Percentiles rank a stretch among this genome's conserved stretches.
phyloP scores from a whole-genome alignment of 208 protist genomes.

The Histomonas meleagridis region DNA sequence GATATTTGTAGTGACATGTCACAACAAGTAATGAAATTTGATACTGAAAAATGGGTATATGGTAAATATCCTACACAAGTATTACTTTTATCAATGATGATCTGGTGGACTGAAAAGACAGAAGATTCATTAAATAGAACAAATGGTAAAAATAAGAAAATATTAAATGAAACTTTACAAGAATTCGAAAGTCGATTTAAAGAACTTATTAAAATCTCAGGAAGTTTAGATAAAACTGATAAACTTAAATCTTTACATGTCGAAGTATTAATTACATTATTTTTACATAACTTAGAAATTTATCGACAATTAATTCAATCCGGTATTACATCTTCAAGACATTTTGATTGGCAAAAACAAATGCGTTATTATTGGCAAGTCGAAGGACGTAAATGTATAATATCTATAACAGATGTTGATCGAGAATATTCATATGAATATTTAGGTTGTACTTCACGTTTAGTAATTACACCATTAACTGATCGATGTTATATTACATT shows the following conservation, averaged over 20 bases:
- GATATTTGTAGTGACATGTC: conserved; percentile 5
- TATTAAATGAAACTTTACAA: not conserved
- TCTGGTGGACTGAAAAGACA: conserved; percentile 1
- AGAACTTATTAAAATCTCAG: not conserved
- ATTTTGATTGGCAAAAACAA: conserved; percentile 70
- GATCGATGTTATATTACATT: conserved; percentile 66
- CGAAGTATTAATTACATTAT: conserved; percentile 5
- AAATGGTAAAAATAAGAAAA: conserved; percentile 5
- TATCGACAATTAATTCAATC: not conserved
- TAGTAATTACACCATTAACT: conserved; percentile 69
- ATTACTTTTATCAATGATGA: conserved; percentile 42
- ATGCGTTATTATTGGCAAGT: conserved; percentile 64
- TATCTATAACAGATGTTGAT: conserved; percentile 61
- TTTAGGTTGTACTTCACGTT: conserved; percentile 61
- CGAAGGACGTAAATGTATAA: conserved; percentile 57
- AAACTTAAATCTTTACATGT: conserved; percentile 9
- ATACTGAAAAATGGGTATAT: not conserved
- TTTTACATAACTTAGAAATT: conserved; percentile 31
- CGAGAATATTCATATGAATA: conserved; percentile 69
- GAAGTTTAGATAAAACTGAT: not conserved
- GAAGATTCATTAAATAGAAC: not conserved
- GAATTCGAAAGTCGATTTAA: conserved; percentile 36
- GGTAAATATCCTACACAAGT: not conserved
- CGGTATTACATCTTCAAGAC: conserved; percentile 36
- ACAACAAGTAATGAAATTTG: not conserved